Percentiles rank a stretch among this genome's conserved stretches.
These are phyloP conservation scores for Phaeoacremonium minimum DNA, from an alignment of 2,329 filamentous ascomycete genomes.

Conservation along the genomic window DNA sequence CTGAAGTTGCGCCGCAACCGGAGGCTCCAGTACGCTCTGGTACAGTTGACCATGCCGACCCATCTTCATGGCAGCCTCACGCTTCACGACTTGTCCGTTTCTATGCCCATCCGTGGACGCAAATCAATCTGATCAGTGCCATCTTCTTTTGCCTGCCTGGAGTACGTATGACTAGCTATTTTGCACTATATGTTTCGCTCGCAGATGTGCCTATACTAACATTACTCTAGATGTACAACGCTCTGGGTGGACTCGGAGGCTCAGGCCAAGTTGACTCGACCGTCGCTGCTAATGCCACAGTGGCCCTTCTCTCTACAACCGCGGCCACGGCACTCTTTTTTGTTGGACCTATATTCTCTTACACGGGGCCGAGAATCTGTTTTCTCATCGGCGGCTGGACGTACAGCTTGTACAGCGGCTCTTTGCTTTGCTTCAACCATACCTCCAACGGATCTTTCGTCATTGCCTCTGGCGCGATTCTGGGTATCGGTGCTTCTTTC, in stretches of 20 bases:
- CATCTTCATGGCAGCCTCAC: too few relatives aligned
- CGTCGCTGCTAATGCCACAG: constrained; percentile 38
- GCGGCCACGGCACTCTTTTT: constrained; percentile 37
- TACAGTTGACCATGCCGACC: too few relatives aligned
- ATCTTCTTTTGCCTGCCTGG: constrained; percentile 44
- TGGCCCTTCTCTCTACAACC: constrained; percentile 35
- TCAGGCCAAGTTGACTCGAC: constrained; percentile 39
- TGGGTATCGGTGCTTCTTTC: constrained; percentile 39
- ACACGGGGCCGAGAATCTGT: constrained; percentile 34
- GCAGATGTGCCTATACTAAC: too few relatives aligned
- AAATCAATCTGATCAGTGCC: constrained; percentile 41
- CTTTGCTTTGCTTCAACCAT: constrained; percentile 36
- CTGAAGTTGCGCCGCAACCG: too few relatives aligned
- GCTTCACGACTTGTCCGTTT: constrained; percentile 21
- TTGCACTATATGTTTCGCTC: too few relatives aligned
- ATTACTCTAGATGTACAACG: constrained; percentile 45
- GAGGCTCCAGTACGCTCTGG: too few relatives aligned
- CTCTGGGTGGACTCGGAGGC: constrained; percentile 37
- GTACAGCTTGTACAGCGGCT: constrained; percentile 38
- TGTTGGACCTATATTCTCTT: constrained; percentile 37
- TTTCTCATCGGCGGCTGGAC: constrained; percentile 40
- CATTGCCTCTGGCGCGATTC: constrained; percentile 36
- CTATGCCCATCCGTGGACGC: constrained; percentile 40
- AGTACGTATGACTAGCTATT: too few relatives aligned
- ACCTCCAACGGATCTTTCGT: constrained; percentile 34